Evolutionary conservation across 805 yeast species (phyloP).

Genomic region (Candida vaughaniae): DNA sequence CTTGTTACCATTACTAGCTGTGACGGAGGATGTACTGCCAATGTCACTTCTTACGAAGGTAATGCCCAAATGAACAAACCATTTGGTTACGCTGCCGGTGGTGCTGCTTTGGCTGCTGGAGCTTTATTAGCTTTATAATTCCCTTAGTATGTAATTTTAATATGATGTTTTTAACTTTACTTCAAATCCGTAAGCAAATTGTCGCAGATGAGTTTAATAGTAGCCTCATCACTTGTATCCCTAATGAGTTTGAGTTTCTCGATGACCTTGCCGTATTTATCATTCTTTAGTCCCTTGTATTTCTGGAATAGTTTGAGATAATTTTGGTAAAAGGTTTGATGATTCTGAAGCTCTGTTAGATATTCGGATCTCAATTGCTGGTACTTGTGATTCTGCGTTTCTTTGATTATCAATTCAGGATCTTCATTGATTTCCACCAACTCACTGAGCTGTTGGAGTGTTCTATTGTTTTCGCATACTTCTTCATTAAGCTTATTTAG

Average conservation of each 20-base stretch:
- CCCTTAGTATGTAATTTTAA: not conserved
- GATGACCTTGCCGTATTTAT: slow-evolving; percentile 7
- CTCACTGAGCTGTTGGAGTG: slow-evolving; percentile 21
- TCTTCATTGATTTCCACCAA: slow-evolving; percentile 18
- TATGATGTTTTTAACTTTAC: not conserved
- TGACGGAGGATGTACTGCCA: slow-evolving; percentile 12
- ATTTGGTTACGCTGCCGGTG: slow-evolving; percentile 11
- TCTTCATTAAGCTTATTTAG: slow-evolving; percentile 9
- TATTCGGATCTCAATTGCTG: slow-evolving; percentile 24
- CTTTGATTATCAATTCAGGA: slow-evolving; percentile 1
- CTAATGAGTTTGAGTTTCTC: slow-evolving; percentile 20
- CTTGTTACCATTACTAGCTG: slow-evolving; percentile 26
- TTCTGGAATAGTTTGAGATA: slow-evolving; percentile 29
- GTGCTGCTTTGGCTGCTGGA: slow-evolving; percentile 12
- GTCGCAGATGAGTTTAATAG: slow-evolving; percentile 21
- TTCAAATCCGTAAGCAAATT: slow-evolving; percentile 19
- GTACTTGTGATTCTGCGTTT: slow-evolving; percentile 13
- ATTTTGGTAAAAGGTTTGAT: slow-evolving; percentile 28
- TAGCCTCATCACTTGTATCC: slow-evolving; percentile 20
- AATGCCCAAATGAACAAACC: slow-evolving; percentile 8
- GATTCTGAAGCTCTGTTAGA: slow-evolving; percentile 26
- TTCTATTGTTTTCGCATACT: slow-evolving; percentile 12
- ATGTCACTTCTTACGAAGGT: slow-evolving; percentile 10
- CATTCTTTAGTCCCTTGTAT: slow-evolving; percentile 20
- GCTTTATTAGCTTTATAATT: slow-evolving; percentile 12